Base-by-base conservation (phyloP, 345 rosid species). In the Moricandia moricandioides region DNA sequence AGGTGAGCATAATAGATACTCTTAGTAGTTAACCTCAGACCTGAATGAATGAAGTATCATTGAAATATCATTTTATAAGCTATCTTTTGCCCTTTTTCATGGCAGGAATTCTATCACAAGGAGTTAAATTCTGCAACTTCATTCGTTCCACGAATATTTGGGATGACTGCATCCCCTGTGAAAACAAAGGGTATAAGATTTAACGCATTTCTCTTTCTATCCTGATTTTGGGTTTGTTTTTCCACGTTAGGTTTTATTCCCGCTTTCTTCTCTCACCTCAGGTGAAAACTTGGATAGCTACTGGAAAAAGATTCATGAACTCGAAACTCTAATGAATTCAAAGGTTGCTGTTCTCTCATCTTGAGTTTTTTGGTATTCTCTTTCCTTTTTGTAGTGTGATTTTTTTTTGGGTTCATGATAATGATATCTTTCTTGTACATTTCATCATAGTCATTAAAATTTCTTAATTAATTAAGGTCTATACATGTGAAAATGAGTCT, bases 91-190 rank as follows among this genome's bases (percentile, higher is more conserved):
- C 39, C 7, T 14, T 67, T 72, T 55, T 62, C 26, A 49, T 80
- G 39, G 39, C 85, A 95, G 99, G 97, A 95, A 69, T 95, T 88
- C 72, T 95, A 89, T 84, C 92, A 90, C 74, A 77, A 62, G 3
- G 79, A 79, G 55, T 65, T 86, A 12, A 29, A 21, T 13, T 78
- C 80, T 60, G 81, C 81, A 74, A 63, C 8, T 35, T 45, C 67
- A 4, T 21, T 74, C 55, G 83, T 90, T 78, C 99, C 99, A 1
- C 79, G 92, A 82, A 88, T 95, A 79, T 83, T 89, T 62, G 99
- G 99, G 58, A 86, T 92, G 99, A 95, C 97, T 29, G 97, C 97
- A 34, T 95, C 97, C 55, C 99, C 81, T 18, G 90, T 95, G 60
- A 90, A 90, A 71, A 70, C 91, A 16, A 92, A 92, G 78, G 93